Percentiles rank a stretch among this genome's conserved stretches.
Evolutionary conservation across 2,329 filamentous ascomycete species (phyloP).

Genomic region (Colletotrichum cordylinicola): DNA sequence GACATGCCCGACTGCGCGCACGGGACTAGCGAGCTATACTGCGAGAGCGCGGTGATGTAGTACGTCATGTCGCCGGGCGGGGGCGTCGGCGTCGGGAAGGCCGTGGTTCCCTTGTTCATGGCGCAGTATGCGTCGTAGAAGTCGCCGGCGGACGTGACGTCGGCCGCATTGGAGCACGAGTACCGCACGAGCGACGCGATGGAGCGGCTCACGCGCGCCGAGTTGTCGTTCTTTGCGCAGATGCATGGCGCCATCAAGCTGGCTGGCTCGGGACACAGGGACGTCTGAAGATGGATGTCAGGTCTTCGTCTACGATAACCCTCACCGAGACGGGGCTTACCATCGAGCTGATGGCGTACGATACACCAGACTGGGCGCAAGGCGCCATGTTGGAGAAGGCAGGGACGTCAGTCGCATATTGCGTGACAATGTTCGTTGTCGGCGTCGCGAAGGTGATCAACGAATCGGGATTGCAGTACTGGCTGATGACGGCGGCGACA

Average conservation of each 20-base stretch:
- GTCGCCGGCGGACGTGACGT: conserved; percentile 53
- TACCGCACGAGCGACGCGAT: conserved; percentile 49
- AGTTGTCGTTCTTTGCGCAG: conserved; percentile 57
- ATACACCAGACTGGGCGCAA: conserved; percentile 46
- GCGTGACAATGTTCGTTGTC: conserved; percentile 42
- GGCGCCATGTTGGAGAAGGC: conserved; percentile 46
- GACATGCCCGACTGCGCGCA: conserved; percentile 53
- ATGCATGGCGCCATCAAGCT: conserved; percentile 55
- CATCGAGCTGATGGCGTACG: conserved; percentile 43
- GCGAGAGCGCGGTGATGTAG: conserved; percentile 56
- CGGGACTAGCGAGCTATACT: conserved; percentile 47
- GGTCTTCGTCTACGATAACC: not conserved
- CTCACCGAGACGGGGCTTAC: not conserved
- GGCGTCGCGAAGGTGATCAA: conserved; percentile 47
- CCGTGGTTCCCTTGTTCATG: conserved; percentile 53
- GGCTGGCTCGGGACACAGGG: conserved; percentile 42
- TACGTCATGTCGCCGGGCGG: conserved; percentile 63
- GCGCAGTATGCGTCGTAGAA: conserved; percentile 59
- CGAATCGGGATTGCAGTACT: conserved; percentile 53
- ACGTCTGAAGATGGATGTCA: not conserved
- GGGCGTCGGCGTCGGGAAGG: conserved; percentile 48
- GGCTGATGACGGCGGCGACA: conserved; percentile 47
- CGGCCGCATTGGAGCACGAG: conserved; percentile 51
- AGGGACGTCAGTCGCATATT: conserved; percentile 57
- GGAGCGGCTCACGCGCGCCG: conserved; percentile 43